phyloP scores from a whole-genome alignment of 176 grass and related monocot species.

The Zea mays region DNA sequence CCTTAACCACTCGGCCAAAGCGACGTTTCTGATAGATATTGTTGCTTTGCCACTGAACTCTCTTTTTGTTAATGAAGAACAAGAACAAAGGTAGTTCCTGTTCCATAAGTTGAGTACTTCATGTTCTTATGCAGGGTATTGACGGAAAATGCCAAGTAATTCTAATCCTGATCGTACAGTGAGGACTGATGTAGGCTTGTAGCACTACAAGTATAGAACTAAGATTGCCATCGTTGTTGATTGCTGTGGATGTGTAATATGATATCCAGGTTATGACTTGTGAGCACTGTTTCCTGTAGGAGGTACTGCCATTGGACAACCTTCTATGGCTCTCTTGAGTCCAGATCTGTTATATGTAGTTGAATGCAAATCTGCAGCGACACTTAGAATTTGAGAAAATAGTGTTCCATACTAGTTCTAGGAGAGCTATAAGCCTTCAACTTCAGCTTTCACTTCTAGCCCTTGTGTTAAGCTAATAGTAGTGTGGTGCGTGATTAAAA shows the following conservation, averaged over 20 bases:
- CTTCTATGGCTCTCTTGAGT: background rate
- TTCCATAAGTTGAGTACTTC: too few species aligned
- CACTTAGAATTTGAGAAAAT: background rate
- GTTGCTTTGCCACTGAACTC: rapidly evolving
- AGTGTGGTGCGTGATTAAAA: background rate
- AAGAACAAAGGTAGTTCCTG: background rate
- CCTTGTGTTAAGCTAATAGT: background rate
- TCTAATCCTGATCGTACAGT: background rate
- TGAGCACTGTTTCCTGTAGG: background rate
- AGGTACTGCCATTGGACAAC: background rate
- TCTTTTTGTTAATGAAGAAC: background rate
- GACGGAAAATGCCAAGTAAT: too few species aligned
- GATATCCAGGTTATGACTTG: background rate
- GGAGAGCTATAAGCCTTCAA: background rate
- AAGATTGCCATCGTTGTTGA: background rate
- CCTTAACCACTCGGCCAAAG: constrained; percentile 91
- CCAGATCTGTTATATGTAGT: background rate
- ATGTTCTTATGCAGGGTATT: too few species aligned
- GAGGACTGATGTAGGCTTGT: background rate
- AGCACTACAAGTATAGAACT: background rate
- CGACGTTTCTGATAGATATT: background rate
- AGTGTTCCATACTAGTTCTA: background rate
- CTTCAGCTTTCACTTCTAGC: background rate
- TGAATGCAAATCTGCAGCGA: background rate
- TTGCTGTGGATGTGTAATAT: background rate